Evolutionary conservation across 139 green algal genomes (phyloP).

Genomic region (Zygnema circumcarinatum): DNA sequence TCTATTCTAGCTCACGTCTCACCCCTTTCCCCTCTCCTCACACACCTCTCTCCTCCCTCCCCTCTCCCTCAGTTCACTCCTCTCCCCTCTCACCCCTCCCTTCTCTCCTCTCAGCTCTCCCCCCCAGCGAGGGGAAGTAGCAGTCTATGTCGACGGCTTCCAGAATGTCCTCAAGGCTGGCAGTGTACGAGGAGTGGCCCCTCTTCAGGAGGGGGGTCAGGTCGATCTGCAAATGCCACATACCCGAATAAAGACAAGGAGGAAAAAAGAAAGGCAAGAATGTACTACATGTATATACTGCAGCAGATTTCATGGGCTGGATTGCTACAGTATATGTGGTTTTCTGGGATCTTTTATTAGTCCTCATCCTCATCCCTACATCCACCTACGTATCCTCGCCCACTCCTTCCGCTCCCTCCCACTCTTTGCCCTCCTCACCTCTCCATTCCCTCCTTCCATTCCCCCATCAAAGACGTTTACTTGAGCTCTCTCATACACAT

Average conservation of each 20-base stretch:
- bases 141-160: background rate
- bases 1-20: background rate
- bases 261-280: no score
- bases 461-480: background rate
- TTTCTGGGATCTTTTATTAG: no score
- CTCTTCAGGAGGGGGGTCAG: background rate
- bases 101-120: background rate
- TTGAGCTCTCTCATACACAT: no score
- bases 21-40: background rate
- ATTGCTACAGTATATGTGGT: no score
- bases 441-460: background rate
- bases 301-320: no score
- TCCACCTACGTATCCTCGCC: background rate
- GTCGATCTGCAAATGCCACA: slow-evolving; percentile 18
- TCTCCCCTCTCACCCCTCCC: no score
- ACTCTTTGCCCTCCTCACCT: background rate
- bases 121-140: background rate
- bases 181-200: background rate
- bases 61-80: background rate
- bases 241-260: no score
- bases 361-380: background rate
- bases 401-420: background rate
- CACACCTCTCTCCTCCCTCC: background rate
- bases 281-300: no score
- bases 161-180: background rate